A percentile compares a stretch with the other conserved stretches of the same genome.
These are phyloP conservation scores for Chaetomium sp. DNA, from an alignment of 2,329 filamentous ascomycete species.

Conservation along the genomic window DNA sequence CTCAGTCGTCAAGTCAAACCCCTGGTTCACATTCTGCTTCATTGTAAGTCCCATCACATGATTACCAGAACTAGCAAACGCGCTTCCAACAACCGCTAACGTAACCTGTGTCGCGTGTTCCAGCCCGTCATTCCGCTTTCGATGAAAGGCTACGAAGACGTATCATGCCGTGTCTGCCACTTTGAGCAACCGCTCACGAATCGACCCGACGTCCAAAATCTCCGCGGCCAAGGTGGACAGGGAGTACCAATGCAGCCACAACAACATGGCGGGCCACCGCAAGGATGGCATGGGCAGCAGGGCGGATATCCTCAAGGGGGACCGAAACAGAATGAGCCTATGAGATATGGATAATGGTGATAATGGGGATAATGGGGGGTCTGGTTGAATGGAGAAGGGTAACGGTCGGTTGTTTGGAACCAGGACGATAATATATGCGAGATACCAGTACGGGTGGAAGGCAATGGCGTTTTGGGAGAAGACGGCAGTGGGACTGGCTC, in stretches of 20 bases:
- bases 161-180: constrained; percentile 69
- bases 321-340: constrained; percentile 23
- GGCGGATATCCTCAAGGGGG: not conserved
- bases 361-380: not conserved
- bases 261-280: constrained; percentile 28
- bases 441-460: not conserved
- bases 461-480: constrained; percentile 1
- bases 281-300: constrained; percentile 25
- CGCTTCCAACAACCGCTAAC: not conserved
- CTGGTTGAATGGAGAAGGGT: not conserved
- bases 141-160: constrained; percentile 59
- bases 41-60: constrained; percentile 41
- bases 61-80: not conserved
- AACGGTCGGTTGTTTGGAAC: not conserved
- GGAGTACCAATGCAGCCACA: constrained; percentile 34
- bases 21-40: constrained; percentile 78
- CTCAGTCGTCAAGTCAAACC: constrained; percentile 55
- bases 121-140: constrained; percentile 67
- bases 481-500: not conserved
- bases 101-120: not conserved
- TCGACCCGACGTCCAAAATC: constrained; percentile 49
- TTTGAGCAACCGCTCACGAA: constrained; percentile 62
- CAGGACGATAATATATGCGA: not conserved
- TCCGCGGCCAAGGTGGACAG: constrained; percentile 34
- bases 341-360: constrained; percentile 26